phyloP scores from a whole-genome alignment of 495 filamentous ascomycete genomes.

The Podospora anserina region DNA sequence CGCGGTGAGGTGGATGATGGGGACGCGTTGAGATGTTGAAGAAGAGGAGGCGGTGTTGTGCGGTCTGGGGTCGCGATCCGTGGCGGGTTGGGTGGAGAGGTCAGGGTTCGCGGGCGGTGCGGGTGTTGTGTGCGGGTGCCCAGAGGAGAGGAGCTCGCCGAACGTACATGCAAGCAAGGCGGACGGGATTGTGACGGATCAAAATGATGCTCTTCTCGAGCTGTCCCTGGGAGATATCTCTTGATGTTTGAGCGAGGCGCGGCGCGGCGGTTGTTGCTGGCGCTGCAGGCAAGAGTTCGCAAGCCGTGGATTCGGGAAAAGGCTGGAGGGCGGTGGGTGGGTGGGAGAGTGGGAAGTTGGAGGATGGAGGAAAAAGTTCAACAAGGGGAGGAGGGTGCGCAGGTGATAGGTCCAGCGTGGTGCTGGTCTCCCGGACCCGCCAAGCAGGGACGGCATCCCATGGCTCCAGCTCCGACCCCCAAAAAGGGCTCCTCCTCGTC shows the following conservation, averaged over 20 bases:
- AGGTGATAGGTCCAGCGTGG: conserved; percentile 28
- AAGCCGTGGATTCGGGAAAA: neutral
- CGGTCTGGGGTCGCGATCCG: conserved; percentile 32
- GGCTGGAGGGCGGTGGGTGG: conserved; percentile 2
- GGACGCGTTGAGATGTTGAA: conserved; percentile 27
- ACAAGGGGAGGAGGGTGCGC: conserved; percentile 33
- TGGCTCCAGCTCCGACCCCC: conserved; percentile 26
- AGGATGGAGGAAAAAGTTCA: conserved; percentile 31
- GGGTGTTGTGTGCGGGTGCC: conserved; percentile 24
- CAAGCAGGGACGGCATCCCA: conserved; percentile 26
- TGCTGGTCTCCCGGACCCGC: conserved; percentile 32
- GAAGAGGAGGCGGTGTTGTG: conserved; percentile 27
- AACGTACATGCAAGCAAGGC: conserved; percentile 17
- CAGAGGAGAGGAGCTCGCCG: conserved; percentile 12
- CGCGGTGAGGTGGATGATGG: conserved; percentile 19
- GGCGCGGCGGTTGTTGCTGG: neutral
- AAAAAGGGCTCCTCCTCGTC: conserved; percentile 31
- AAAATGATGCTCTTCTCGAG: neutral
- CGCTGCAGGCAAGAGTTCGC: neutral
- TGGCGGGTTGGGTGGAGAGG: conserved; percentile 34
- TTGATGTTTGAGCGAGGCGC: neutral
- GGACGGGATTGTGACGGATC: conserved; percentile 1
- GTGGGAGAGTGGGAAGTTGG: conserved; percentile 10
- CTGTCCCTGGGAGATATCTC: neutral
- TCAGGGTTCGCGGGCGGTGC: conserved; percentile 22